Percentiles rank a stretch among this genome's conserved stretches.
phyloP scores from a whole-genome alignment of 2,329 filamentous ascomycete genomes.

The Didymella pinodella region DNA sequence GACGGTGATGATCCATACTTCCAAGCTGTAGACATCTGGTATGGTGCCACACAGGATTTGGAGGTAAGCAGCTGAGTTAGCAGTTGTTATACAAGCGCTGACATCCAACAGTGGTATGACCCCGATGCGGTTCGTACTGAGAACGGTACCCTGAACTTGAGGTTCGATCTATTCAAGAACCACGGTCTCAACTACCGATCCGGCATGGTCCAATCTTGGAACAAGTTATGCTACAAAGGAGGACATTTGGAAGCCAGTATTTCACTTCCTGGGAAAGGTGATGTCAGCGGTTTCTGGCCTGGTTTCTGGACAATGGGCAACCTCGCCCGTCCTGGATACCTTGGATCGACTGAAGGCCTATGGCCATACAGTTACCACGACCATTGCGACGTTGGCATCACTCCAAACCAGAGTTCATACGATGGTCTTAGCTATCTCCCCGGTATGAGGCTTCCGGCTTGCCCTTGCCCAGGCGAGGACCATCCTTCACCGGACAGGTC shows the following conservation, averaged over 20 bases:
- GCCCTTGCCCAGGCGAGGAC: conserved; percentile 69
- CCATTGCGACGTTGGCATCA: conserved; percentile 73
- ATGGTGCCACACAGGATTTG: conserved; percentile 73
- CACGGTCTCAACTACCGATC: conserved; percentile 73
- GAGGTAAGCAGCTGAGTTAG: conserved; percentile 57
- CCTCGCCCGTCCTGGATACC: conserved; percentile 72
- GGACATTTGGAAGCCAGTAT: conserved; percentile 74
- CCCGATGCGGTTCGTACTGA: conserved; percentile 70
- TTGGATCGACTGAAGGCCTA: conserved; percentile 73
- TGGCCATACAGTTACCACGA: conserved; percentile 79
- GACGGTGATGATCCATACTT: conserved; percentile 74
- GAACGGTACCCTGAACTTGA: conserved; percentile 68
- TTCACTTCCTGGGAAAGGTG: conserved; percentile 71
- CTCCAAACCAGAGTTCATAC: conserved; percentile 72
- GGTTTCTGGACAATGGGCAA: conserved; percentile 82
- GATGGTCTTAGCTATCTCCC: conserved; percentile 73
- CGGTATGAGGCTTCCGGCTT: conserved; percentile 74
- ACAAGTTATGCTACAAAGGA: conserved; percentile 76
- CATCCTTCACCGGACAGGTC: conserved; percentile 72
- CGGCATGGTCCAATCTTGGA: conserved; percentile 79
- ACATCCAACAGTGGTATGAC: conserved; percentile 67
- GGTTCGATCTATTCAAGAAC: conserved; percentile 70
- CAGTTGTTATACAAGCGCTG: conserved; percentile 12
- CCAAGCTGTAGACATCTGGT: conserved; percentile 74
- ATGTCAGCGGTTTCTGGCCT: conserved; percentile 75